Conservation (phyloP, 129 eudicot species). For the Pittosporum tobira region DNA sequence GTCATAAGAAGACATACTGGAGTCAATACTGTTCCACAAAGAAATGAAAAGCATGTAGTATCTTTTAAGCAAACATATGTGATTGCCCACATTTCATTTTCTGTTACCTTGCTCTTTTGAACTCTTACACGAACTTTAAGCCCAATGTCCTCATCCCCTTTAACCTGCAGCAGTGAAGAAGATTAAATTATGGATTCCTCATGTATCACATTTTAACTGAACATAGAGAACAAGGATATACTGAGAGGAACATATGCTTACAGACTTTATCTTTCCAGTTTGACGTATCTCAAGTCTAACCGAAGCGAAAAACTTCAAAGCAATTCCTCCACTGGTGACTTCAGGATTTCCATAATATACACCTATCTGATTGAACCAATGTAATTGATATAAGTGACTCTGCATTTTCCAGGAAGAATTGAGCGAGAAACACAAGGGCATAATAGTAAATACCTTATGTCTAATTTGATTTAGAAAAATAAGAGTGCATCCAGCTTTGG, state of each 20-base stretch:
- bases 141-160: conserved; percentile 96
- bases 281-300: conserved; percentile 98
- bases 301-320: conserved; percentile 96
- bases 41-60: neutral
- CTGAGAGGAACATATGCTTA: conserved; percentile 35
- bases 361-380: conserved; percentile 65
- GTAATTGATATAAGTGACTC: neutral
- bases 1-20: neutral
- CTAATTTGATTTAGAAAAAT: conserved; percentile 95
- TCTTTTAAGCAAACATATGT: conserved; percentile 2
- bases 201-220: neutral
- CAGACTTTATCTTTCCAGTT: conserved; percentile 94
- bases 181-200: neutral
- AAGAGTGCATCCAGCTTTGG: conserved; percentile 96
- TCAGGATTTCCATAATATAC: conserved; percentile 98
- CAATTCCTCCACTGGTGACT: conserved; percentile 99
- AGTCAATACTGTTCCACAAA: neutral
- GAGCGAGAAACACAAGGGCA: neutral
- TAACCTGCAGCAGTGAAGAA: conserved; percentile 39
- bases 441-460: conserved; percentile 54
- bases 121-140: conserved; percentile 95
- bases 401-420: too few species aligned
- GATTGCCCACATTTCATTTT: neutral
- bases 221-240: conserved; percentile 1
- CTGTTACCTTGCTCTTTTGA: conserved; percentile 93